A percentile compares a stretch with the other conserved stretches of the same genome.
Evolutionary conservation across 2,329 filamentous ascomycete species (phyloP).

Genomic region (Cladophialophora carrionii): DNA sequence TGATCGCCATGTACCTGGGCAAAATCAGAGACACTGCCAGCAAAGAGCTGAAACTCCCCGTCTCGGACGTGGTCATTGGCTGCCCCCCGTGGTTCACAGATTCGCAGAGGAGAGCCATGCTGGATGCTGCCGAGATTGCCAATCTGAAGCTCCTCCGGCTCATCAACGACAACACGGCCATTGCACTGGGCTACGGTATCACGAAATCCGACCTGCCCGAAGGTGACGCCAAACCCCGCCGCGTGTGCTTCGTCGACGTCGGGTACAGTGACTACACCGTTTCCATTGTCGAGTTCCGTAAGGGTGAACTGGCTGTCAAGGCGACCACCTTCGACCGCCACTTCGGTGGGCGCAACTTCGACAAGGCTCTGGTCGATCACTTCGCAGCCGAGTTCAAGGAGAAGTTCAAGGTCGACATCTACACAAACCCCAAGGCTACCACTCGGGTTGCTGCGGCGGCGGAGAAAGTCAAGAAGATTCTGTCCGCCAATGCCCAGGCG

Average conservation of each 20-base stretch:
- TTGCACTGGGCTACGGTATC: conserved; percentile 94
- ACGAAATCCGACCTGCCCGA: conserved; percentile 91
- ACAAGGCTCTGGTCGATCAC: conserved; percentile 92
- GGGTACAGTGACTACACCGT: conserved; percentile 95
- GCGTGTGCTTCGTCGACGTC: conserved; percentile 91
- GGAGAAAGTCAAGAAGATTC: conserved; percentile 97
- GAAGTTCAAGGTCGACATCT: conserved; percentile 97
- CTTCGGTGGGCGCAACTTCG: conserved; percentile 96
- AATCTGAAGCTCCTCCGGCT: conserved; percentile 89
- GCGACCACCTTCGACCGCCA: conserved; percentile 90
- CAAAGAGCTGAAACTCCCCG: conserved; percentile 84
- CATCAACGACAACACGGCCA: conserved; percentile 97
- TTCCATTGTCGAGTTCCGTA: conserved; percentile 93
- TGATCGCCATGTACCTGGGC: conserved; percentile 92
- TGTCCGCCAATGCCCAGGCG: conserved; percentile 91
- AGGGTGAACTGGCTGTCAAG: conserved; percentile 94
- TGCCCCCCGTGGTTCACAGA: conserved; percentile 98
- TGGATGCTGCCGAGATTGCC: conserved; percentile 91
- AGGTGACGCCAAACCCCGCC: conserved; percentile 86
- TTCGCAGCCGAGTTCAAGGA: conserved; percentile 95
- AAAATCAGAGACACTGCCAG: conserved; percentile 90
- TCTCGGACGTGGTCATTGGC: conserved; percentile 90
- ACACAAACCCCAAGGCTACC: conserved; percentile 83
- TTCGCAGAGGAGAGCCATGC: conserved; percentile 80
- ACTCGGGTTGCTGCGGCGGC: conserved; percentile 84